Percentiles rank a stretch among this genome's conserved stretches.
Evolutionary conservation across 345 rosid genomes (phyloP).

Genomic region (Citrus glauca): DNA sequence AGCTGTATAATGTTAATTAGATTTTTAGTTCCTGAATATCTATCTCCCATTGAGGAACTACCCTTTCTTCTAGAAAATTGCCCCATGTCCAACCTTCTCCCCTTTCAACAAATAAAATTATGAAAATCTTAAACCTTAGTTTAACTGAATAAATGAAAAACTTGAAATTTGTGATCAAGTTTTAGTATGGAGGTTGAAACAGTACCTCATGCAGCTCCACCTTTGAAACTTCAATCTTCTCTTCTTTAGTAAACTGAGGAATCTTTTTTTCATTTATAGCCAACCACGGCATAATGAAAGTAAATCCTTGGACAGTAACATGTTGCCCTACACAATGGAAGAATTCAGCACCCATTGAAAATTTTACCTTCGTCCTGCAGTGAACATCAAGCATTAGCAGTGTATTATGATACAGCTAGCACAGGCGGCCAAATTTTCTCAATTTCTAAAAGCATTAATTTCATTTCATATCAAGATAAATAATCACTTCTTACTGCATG

Average conservation of each 20-base stretch:
- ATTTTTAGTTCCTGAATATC: not conserved
- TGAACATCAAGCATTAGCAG: slow-evolving; percentile 2
- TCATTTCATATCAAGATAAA: not conserved
- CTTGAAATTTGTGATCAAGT: not conserved
- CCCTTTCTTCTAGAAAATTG: not conserved
- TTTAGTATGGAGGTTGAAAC: not conserved
- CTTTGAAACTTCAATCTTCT: slow-evolving; percentile 66
- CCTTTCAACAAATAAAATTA: not conserved
- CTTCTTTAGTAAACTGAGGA: slow-evolving; percentile 62
- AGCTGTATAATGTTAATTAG: not conserved
- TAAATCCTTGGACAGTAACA: slow-evolving; percentile 67
- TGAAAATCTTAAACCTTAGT: not conserved
- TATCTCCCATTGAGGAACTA: not conserved
- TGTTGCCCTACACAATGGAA: slow-evolving; percentile 75
- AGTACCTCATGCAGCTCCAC: slow-evolving; percentile 79
- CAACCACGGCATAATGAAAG: slow-evolving; percentile 92
- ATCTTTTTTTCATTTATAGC: slow-evolving; percentile 71
- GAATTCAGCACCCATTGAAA: slow-evolving; percentile 71
- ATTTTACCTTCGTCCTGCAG: slow-evolving; percentile 75
- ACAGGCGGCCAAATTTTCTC: not conserved
- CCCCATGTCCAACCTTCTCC: not conserved
- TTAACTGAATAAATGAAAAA: not conserved
- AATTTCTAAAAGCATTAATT: not conserved
- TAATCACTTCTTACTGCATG: not conserved
- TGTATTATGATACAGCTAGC: not conserved